These are phyloP conservation scores for Larix kaempferi DNA, from an alignment of 75 land plant species.

Conservation along the genomic window DNA sequence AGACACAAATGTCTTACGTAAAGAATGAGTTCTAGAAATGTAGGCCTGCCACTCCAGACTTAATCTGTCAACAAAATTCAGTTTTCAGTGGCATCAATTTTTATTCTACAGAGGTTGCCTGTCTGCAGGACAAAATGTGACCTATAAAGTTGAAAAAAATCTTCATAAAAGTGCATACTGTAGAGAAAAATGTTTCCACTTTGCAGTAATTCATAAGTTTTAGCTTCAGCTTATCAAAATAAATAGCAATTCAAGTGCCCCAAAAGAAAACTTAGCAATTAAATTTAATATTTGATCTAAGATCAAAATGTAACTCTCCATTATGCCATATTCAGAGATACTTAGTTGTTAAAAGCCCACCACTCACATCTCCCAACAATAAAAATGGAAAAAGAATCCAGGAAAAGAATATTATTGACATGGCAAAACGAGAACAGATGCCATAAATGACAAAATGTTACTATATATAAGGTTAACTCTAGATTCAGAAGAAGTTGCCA, in stretches of 20 bases:
- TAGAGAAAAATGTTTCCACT: not conserved
- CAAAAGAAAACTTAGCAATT: not conserved
- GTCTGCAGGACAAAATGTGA: not conserved
- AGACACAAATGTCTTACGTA: slow-evolving; percentile 81
- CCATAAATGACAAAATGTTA: too few species aligned
- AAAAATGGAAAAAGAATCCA: too few species aligned
- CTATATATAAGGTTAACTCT: too few species aligned
- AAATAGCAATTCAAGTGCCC: not conserved
- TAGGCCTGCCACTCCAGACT: slow-evolving; percentile 98
- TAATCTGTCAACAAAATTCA: slow-evolving; percentile 40
- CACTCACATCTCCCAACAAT: too few species aligned
- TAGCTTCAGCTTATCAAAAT: not conserved
- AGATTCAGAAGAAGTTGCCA: too few species aligned
- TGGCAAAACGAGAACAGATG: too few species aligned
- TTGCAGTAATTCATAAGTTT: not conserved
- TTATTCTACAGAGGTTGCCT: not conserved
- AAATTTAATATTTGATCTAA: too few species aligned
- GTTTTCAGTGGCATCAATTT: not conserved
- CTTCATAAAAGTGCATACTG: not conserved
- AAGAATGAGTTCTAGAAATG: slow-evolving; percentile 69
- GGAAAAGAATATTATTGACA: too few species aligned
- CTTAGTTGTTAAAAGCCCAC: too few species aligned
- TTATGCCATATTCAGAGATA: too few species aligned
- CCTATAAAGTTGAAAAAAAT: not conserved
- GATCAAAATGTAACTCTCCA: too few species aligned